Conservation (phyloP, 768 basidiomycete species). For the Lactarius quietus region DNA sequence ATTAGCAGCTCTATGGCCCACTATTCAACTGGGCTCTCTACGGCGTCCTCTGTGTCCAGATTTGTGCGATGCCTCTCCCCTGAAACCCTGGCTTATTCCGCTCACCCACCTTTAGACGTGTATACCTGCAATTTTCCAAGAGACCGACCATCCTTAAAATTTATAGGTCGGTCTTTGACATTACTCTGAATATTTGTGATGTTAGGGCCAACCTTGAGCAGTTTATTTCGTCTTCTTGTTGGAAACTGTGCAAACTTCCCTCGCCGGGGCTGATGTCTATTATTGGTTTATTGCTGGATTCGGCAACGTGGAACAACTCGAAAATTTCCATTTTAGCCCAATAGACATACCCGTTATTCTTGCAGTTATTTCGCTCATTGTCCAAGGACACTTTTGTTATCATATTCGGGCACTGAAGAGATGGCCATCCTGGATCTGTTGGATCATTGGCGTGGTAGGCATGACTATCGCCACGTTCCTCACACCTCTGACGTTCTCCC, state of each 20-base stretch:
- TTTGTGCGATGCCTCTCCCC: not conserved
- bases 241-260: not conserved
- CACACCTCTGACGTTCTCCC: not conserved
- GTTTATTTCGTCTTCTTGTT: not conserved
- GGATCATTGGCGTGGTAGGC: not conserved
- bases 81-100: not conserved
- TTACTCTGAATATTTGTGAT: not conserved
- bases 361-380: not conserved
- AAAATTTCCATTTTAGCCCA: not conserved
- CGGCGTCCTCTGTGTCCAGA: not conserved
- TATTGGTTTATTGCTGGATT: not conserved
- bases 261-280: not conserved
- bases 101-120: not conserved
- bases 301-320: not conserved
- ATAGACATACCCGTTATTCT: not conserved
- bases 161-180: not conserved
- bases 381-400: not conserved
- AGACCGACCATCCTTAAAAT: not conserved
- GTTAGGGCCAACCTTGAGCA: not conserved
- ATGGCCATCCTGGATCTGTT: not conserved
- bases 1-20: not conserved
- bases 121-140: not conserved
- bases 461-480: not conserved
- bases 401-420: not conserved
- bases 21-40: constrained; percentile 5